phyloP scores from a whole-genome alignment of 306 rosid genomes.

The Vigna mungo region DNA sequence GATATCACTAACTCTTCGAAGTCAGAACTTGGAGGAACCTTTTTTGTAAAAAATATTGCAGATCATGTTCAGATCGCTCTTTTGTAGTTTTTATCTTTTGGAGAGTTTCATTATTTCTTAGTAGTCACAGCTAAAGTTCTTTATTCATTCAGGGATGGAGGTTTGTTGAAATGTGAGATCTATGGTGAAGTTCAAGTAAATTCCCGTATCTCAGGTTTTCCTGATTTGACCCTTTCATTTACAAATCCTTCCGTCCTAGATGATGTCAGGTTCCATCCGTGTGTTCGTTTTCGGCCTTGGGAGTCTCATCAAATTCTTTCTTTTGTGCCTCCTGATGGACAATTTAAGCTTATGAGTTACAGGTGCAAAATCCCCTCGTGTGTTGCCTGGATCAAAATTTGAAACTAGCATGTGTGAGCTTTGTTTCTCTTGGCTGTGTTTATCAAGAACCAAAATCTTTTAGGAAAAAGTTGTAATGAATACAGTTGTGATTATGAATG shows the following conservation, averaged over 20 bases:
- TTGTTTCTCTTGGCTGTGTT: not conserved
- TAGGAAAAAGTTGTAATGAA: conserved; percentile 7
- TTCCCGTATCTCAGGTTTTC: conserved; percentile 86
- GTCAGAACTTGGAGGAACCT: conserved; percentile 19
- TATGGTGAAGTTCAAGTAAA: conserved; percentile 94
- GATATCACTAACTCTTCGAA: conserved; percentile 8
- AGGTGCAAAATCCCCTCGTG: conserved; percentile 56
- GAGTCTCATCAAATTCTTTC: conserved; percentile 88
- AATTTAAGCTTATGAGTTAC: conserved; percentile 92
- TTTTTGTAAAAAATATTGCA: conserved; percentile 26
- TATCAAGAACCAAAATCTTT: not conserved
- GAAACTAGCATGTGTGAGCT: not conserved
- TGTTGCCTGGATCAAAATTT: conserved; percentile 25
- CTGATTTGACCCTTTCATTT: conserved; percentile 89
- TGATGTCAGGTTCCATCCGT: conserved; percentile 91
- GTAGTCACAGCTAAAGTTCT: not conserved
- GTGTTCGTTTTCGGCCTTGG: conserved; percentile 91
- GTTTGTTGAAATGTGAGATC: conserved; percentile 83
- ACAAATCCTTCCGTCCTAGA: conserved; percentile 85
- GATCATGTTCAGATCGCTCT: conserved; percentile 19
- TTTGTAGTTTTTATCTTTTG: conserved; percentile 30
- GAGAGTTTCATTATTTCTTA: conserved; percentile 34
- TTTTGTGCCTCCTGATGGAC: conserved; percentile 96
- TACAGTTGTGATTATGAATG: conserved; percentile 7
- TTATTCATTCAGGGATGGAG: conserved; percentile 75